Evolutionary conservation across 2,329 filamentous ascomycete species (phyloP).

Genomic region (Fusarium tuaranense): DNA sequence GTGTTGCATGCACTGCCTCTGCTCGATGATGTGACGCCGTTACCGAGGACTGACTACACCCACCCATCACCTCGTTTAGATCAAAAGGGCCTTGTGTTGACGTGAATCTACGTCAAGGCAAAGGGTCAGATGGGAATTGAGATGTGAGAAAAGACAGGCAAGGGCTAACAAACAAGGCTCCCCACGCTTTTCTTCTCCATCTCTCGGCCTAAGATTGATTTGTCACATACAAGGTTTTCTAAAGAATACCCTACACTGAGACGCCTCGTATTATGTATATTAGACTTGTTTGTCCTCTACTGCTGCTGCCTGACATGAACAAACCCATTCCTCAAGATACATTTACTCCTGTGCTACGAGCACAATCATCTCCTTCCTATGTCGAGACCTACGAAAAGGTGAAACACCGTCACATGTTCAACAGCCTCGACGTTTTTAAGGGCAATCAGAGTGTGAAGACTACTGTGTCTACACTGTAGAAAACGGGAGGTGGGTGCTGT

Average conservation of each 20-base stretch:
- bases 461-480: not conserved
- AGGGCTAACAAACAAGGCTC: not conserved
- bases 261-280: not conserved
- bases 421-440: not conserved
- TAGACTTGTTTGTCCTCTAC: not conserved
- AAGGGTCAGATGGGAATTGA: not conserved
- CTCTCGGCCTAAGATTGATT: not conserved
- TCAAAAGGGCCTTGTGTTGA: not conserved
- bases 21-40: not conserved
- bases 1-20: slow-evolving; percentile 11
- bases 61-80: not conserved
- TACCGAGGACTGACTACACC: not conserved
- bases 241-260: not conserved
- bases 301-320: not conserved
- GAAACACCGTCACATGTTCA: not conserved
- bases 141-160: not conserved
- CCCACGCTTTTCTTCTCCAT: not conserved
- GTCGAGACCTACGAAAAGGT: not conserved
- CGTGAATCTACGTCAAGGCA: not conserved
- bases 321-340: not conserved
- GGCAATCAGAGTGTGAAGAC: not conserved
- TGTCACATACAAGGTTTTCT: not conserved
- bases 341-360: not conserved
- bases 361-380: not conserved
- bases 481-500: not conserved